A percentile compares a stretch with the other conserved stretches of the same genome.
phyloP scores from a whole-genome alignment of 768 basidiomycete species.

The Trametes gibbosa region DNA sequence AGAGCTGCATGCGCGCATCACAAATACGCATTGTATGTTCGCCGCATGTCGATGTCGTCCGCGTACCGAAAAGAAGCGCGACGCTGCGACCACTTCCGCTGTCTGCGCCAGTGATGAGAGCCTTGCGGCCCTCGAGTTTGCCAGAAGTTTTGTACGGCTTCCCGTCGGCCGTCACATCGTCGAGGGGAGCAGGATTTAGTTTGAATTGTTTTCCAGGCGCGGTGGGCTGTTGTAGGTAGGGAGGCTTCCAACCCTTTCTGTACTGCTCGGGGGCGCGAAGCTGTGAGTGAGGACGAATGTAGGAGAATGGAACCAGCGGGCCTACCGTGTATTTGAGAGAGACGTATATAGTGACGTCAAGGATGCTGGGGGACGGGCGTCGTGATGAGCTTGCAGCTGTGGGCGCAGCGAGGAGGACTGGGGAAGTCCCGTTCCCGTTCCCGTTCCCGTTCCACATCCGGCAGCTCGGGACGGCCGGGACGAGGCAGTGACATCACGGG shows the following conservation, averaged over 20 bases:
- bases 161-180: conserved; percentile 44
- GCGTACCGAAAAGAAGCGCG: conserved; percentile 39
- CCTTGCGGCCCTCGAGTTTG: conserved; percentile 47
- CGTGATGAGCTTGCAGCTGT: neutral
- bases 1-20: conserved; percentile 23
- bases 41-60: neutral
- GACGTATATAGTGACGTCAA: conserved; percentile 8
- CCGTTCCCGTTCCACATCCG: neutral
- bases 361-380: neutral
- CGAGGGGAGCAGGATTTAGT: conserved; percentile 35
- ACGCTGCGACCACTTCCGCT: conserved; percentile 46
- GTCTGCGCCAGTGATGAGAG: conserved; percentile 50
- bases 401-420: neutral
- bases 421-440: neutral
- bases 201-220: conserved; percentile 32
- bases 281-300: neutral
- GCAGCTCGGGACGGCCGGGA: neutral
- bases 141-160: conserved; percentile 43
- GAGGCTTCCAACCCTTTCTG: conserved; percentile 32
- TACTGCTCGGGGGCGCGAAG: conserved; percentile 25
- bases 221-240: conserved; percentile 29
- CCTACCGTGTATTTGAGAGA: neutral
- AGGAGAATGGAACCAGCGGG: neutral
- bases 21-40: neutral
- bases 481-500: conserved; percentile 14